Conservation (phyloP, 2,329 filamentous ascomycete species). For the Penicillium palitans region DNA sequence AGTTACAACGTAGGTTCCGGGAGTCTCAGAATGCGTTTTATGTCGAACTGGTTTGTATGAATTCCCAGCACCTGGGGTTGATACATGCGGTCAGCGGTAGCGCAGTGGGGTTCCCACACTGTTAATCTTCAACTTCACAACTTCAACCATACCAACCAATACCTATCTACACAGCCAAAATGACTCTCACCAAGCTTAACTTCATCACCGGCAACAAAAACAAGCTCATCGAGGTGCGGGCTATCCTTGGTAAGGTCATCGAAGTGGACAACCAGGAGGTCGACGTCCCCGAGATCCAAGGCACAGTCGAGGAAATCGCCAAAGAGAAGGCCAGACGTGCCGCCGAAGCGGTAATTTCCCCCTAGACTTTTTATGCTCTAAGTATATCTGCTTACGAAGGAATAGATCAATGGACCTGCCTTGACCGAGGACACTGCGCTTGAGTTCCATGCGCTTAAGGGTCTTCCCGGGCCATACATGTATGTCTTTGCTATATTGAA, state of each 20-base stretch:
- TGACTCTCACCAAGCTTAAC: slow-evolving; percentile 62
- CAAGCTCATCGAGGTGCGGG: slow-evolving; percentile 86
- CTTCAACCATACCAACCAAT: neutral
- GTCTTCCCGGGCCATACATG: slow-evolving; percentile 97
- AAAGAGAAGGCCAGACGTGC: slow-evolving; percentile 81
- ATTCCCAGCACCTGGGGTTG: neutral
- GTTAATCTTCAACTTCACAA: slow-evolving; percentile 1
- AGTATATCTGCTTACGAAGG: slow-evolving; percentile 2
- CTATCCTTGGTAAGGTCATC: slow-evolving; percentile 74
- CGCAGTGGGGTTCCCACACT: neutral
- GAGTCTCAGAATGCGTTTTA: neutral
- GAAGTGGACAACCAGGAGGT: slow-evolving; percentile 71
- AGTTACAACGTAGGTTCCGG: neutral
- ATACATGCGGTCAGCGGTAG: neutral
- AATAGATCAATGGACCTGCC: slow-evolving; percentile 77
- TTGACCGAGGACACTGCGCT: slow-evolving; percentile 95
- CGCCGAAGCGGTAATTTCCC: slow-evolving; percentile 65
- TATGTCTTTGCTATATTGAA: slow-evolving; percentile 48
- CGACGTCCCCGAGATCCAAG: slow-evolving; percentile 88
- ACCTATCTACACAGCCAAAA: slow-evolving; percentile 37
- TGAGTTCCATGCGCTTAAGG: slow-evolving; percentile 85
- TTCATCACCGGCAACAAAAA: slow-evolving; percentile 98
- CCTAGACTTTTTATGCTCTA: neutral
- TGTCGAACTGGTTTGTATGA: neutral
- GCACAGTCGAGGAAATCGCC: slow-evolving; percentile 87